phyloP scores from a whole-genome alignment of 169 alveolate species.

The Plasmodium falciparum region DNA sequence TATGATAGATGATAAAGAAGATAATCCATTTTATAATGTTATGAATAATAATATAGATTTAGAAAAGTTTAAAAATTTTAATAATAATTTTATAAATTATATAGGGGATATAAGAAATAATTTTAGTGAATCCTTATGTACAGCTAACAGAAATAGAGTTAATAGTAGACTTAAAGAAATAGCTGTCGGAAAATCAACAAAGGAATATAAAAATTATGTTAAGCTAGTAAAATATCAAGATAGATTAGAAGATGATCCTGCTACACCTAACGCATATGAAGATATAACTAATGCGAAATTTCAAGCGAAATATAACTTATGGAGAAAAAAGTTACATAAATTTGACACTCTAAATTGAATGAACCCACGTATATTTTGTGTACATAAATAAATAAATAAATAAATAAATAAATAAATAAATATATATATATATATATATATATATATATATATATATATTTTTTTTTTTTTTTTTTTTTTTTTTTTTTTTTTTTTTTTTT shows the following conservation, averaged over 20 bases:
- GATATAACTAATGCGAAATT: conserved; percentile 83
- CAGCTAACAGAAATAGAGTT: conserved; percentile 69
- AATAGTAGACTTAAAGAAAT: conserved; percentile 84
- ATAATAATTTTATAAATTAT: conserved; percentile 58
- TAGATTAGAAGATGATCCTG: conserved; percentile 84
- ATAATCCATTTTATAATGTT: conserved; percentile 45
- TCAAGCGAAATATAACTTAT: conserved; percentile 82
- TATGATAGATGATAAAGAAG: conserved; percentile 8
- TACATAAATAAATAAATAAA: too few relatives aligned
- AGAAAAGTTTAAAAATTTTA: conserved; percentile 78
- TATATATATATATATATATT: too few relatives aligned
- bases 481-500: too few relatives aligned
- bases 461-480: too few relatives aligned
- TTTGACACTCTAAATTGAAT: conserved; percentile 78
- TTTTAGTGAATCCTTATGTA: conserved; percentile 15
- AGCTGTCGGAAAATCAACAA: conserved; percentile 86
- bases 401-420: too few relatives aligned
- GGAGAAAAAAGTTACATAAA: conserved; percentile 85
- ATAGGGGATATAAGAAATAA: conserved; percentile 74
- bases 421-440: too few relatives aligned
- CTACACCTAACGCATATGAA: conserved; percentile 84
- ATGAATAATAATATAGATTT: conserved; percentile 44
- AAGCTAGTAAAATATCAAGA: conserved; percentile 82
- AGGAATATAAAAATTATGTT: conserved; percentile 86
- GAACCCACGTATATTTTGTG: neutral